Evolutionary conservation across 768 basidiomycete species (phyloP), one percentile per base, ranked within the genome.

Genomic region (Boletus sp.): DNA sequence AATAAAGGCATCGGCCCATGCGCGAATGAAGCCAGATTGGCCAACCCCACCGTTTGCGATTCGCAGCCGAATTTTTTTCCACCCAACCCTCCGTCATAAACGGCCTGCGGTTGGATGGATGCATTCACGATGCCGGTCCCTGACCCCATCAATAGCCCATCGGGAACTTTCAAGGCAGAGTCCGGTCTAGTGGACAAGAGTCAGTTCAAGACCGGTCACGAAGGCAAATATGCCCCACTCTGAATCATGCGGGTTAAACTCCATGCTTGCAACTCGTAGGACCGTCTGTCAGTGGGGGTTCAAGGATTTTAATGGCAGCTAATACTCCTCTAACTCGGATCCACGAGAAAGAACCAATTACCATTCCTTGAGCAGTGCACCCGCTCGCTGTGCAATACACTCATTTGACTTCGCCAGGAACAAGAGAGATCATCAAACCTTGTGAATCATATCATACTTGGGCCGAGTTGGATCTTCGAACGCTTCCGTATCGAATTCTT

Each of bases 381-480:
- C 90, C 1, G 84, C 85, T n/a, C 84, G 79, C 87, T 89, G 54
- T 46, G 25, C 8, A 50, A 53, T 10, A 54, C 37, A 13, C 42
- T 29, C 41, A 33, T 48, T n/a, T 27, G 46, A 37, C 27, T 27
- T 38, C 2, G 13, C 19, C 17, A 29, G 2, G 38, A 15, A 25
- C 5, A 32, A 48, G 23, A 2, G 15, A 19, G 17, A 46, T 34
- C 1, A 6, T 54, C 76, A 48, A 54, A 90, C 92, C 78, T 88
- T 84, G 64, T 92, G 88, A 51, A 98, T 93, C 67, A 80, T 78
- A 53, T 85, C 82, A 43, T 83, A 73, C 61, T 88, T 85, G 5
- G 95, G 95, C 54, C 79, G 67, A 0, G 95, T 93, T 60, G 86
- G 72, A 70, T 99, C 96, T 58, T 90, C 85, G 56, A 92, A 91